A percentile compares a stretch with the other conserved stretches of the same genome.
These are phyloP conservation scores for Helicocarpus griseus DNA, from an alignment of 2,329 filamentous ascomycete species.

Conservation along the genomic window DNA sequence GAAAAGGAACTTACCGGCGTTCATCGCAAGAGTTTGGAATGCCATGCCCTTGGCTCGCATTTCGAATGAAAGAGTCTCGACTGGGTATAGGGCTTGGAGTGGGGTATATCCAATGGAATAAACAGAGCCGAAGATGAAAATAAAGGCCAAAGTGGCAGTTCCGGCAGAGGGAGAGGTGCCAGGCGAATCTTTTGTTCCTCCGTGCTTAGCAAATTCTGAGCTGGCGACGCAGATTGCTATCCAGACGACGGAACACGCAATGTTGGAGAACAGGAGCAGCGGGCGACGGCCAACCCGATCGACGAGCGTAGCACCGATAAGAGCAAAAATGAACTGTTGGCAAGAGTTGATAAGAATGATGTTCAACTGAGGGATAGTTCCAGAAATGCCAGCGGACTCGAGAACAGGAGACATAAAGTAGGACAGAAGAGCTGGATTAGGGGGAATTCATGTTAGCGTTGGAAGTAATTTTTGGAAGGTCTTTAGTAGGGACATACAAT, in stretches of 20 bases:
- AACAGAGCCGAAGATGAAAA: slow-evolving; percentile 45
- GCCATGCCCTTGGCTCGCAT: slow-evolving; percentile 49
- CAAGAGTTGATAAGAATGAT: slow-evolving; percentile 47
- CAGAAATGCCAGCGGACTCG: slow-evolving; percentile 40
- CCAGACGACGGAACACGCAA: slow-evolving; percentile 41
- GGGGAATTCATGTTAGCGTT: slow-evolving; percentile 8
- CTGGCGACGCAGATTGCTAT: slow-evolving; percentile 40
- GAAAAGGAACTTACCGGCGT: slow-evolving; percentile 21
- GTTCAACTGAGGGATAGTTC: slow-evolving; percentile 42
- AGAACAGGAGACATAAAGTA: slow-evolving; percentile 49
- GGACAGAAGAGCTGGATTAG: slow-evolving; percentile 29
- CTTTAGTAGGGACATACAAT: slow-evolving; percentile 3
- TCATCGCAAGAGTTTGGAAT: slow-evolving; percentile 37
- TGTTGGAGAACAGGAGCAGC: slow-evolving; percentile 43
- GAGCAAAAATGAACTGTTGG: slow-evolving; percentile 46
- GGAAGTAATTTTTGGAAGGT: not conserved
- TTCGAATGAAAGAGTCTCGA: slow-evolving; percentile 46
- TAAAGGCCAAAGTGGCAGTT: slow-evolving; percentile 41
- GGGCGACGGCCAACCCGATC: slow-evolving; percentile 51
- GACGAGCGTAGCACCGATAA: slow-evolving; percentile 47
- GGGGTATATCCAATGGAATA: slow-evolving; percentile 42
- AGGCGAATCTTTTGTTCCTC: slow-evolving; percentile 9
- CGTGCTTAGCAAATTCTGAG: slow-evolving; percentile 20
- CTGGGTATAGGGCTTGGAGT: slow-evolving; percentile 41
- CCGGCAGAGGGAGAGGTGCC: slow-evolving; percentile 26